phyloP scores from a whole-genome alignment of 2,329 filamentous ascomycete genomes.

The Fusarium agapanthi region DNA sequence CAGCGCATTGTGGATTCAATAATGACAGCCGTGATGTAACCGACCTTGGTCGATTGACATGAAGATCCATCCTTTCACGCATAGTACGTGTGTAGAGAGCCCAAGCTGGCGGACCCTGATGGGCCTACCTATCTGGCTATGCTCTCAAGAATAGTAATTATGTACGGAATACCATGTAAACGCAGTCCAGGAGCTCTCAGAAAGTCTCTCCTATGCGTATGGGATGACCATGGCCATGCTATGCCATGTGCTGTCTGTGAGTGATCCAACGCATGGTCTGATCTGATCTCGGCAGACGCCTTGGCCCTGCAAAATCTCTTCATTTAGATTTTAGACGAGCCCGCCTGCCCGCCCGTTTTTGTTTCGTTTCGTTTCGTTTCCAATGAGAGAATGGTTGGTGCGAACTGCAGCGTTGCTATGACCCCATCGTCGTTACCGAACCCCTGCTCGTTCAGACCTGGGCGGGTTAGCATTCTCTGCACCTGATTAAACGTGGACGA shows the following conservation, averaged over 20 bases:
- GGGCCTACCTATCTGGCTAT: neutral
- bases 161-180: neutral
- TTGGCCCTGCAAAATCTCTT: conserved; percentile 4
- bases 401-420: neutral
- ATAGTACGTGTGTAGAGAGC: neutral
- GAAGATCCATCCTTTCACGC: neutral
- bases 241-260: conserved; percentile 15
- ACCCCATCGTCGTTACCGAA: conserved; percentile 3
- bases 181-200: neutral
- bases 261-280: conserved; percentile 25
- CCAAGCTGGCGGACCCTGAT: neutral
- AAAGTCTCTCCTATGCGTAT: neutral
- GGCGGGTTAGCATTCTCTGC: conserved; percentile 23
- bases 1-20: neutral
- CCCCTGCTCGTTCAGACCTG: conserved; percentile 12
- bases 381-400: neutral
- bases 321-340: conserved; percentile 9
- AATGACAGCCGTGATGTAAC: neutral
- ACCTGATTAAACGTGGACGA: conserved; percentile 24
- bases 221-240: neutral
- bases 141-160: neutral
- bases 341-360: conserved; percentile 27
- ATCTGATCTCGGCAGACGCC: conserved; percentile 24
- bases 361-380: conserved; percentile 36
- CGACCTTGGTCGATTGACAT: neutral